phyloP scores from a whole-genome alignment of 169 alveolate species.

The Cryptosporidium xiaoi region DNA sequence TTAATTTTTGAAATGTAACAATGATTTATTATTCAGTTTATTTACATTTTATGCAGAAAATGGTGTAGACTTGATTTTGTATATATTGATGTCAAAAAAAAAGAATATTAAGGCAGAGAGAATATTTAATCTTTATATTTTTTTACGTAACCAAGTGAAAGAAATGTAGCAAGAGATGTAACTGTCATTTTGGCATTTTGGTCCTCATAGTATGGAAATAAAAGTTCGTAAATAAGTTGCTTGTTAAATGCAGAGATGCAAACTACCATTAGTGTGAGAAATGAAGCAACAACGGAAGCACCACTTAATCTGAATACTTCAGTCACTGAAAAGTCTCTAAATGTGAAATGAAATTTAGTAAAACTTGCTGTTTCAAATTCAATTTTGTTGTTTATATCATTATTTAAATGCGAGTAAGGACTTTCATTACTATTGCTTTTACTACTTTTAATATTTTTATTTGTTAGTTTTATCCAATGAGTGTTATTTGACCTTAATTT shows the following conservation, averaged over 20 bases:
- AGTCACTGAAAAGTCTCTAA: conserved; percentile 61
- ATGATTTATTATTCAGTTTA: too few relatives aligned
- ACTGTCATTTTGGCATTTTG: conserved; percentile 38
- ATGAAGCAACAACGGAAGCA: conserved; percentile 63
- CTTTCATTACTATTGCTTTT: background rate
- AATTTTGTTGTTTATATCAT: background rate
- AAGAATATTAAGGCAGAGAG: background rate
- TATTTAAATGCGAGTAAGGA: background rate
- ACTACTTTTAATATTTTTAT: background rate
- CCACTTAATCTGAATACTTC: conserved; percentile 71
- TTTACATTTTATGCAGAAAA: too few relatives aligned
- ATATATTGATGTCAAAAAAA: background rate
- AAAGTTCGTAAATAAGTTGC: conserved; percentile 62
- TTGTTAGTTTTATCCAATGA: conserved; percentile 40
- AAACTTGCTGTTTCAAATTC: conserved; percentile 25
- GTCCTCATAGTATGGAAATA: conserved; percentile 65
- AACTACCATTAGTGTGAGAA: conserved; percentile 38
- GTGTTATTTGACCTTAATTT: background rate
- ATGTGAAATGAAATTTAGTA: conserved; percentile 44
- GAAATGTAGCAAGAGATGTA: conserved; percentile 50
- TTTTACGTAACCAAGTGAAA: conserved; percentile 49
- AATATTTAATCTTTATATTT: background rate
- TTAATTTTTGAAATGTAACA: too few relatives aligned
- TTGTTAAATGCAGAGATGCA: conserved; percentile 70
- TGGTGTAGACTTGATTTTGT: too few relatives aligned